A percentile compares a stretch with the other conserved stretches of the same genome.
phyloP scores from a whole-genome alignment of 495 filamentous ascomycete genomes.

The Podospora australis region DNA sequence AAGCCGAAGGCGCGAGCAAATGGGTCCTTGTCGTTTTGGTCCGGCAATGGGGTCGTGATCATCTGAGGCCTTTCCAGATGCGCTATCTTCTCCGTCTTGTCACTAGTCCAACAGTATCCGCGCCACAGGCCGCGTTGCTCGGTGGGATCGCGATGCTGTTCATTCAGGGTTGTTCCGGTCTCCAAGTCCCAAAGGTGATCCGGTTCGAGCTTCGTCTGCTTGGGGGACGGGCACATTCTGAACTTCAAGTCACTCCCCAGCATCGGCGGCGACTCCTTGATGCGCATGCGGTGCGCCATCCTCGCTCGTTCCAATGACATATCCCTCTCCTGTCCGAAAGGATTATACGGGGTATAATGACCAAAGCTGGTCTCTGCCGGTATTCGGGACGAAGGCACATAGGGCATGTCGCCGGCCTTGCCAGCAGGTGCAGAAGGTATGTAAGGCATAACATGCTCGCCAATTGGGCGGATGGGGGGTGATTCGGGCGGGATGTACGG shows the following conservation, averaged over 20 bases:
- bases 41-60: constrained; percentile 34
- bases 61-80: constrained; percentile 29
- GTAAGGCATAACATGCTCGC: constrained; percentile 33
- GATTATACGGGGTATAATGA: constrained; percentile 24
- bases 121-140: constrained; percentile 58
- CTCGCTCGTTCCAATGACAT: constrained; percentile 33
- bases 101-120: constrained; percentile 51
- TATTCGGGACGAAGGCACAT: constrained; percentile 23
- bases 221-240: constrained; percentile 69
- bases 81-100: constrained; percentile 30
- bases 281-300: constrained; percentile 29
- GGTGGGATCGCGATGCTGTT: constrained; percentile 43
- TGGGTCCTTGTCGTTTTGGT: constrained; percentile 25
- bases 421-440: constrained; percentile 30
- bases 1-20: constrained; percentile 31
- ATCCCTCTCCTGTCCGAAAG: constrained; percentile 34
- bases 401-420: constrained; percentile 28
- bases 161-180: constrained; percentile 28
- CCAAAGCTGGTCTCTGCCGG: constrained; percentile 27
- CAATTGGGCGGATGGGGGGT: constrained; percentile 26
- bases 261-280: constrained; percentile 69
- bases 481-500: constrained; percentile 23
- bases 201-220: constrained; percentile 71
- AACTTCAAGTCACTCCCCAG: constrained; percentile 70
- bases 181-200: constrained; percentile 37